A percentile compares a stretch with the other conserved stretches of the same genome.
phyloP scores from a whole-genome alignment of 2,329 filamentous ascomycete genomes.

The Beauveria asiatica region DNA sequence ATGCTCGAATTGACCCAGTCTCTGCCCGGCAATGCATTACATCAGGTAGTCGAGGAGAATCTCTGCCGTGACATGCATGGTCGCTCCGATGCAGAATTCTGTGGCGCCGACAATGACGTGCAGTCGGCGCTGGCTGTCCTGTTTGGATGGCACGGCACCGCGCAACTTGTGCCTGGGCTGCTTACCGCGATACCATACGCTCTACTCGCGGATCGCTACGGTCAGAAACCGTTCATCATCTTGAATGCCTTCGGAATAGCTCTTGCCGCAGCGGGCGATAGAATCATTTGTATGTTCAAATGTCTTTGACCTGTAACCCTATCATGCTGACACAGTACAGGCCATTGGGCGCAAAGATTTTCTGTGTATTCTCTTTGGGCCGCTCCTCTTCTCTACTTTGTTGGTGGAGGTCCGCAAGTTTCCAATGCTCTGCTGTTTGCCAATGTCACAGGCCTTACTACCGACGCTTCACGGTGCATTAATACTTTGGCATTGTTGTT shows the following conservation, averaged over 20 bases:
- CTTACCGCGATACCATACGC: neutral
- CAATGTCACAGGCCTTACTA: constrained; percentile 3
- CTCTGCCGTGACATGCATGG: neutral
- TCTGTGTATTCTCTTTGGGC: neutral
- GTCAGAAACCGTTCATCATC: neutral
- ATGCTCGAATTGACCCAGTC: neutral
- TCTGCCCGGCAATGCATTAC: neutral
- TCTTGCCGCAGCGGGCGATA: neutral
- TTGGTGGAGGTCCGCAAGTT: neutral
- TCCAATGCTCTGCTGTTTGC: neutral
- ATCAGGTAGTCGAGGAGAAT: constrained; percentile 4
- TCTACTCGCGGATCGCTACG: neutral
- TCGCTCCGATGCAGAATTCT: neutral
- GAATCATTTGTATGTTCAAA: neutral
- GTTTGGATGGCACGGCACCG: neutral
- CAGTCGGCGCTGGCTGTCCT: neutral
- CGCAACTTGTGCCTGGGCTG: neutral
- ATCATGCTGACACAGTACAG: neutral
- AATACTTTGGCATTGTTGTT: neutral
- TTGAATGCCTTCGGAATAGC: neutral
- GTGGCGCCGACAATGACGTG: neutral
- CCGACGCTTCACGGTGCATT: neutral
- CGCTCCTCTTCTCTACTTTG: neutral
- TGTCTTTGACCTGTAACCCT: neutral
- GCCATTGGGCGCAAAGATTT: neutral